These are phyloP conservation scores for Anaeromyces robustus DNA, from an alignment of 192 early-diverging fungal species.

Conservation along the genomic window DNA sequence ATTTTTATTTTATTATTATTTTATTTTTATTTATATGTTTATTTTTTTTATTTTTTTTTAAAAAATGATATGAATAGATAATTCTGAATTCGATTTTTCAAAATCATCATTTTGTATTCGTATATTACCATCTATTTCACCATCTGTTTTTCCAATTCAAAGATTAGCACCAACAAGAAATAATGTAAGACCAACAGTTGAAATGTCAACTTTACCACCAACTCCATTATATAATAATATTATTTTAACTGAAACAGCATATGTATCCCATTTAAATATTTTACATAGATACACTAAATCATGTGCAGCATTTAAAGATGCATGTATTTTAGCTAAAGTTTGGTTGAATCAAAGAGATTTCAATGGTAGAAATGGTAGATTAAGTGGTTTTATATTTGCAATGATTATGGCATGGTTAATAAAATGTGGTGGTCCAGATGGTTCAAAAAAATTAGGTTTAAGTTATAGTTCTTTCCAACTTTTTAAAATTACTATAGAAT, in stretches of 20 bases:
- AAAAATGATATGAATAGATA: background rate
- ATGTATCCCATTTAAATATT: constrained; percentile 58
- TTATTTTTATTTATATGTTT: too few relatives aligned
- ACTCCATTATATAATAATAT: constrained; percentile 86
- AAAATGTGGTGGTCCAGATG: constrained; percentile 31
- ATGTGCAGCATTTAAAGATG: constrained; percentile 65
- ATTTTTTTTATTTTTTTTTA: too few relatives aligned
- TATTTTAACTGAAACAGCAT: constrained; percentile 57
- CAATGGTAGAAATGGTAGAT: constrained; percentile 7
- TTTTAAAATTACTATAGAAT: constrained; percentile 70
- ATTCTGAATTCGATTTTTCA: constrained; percentile 42
- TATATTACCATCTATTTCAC: constrained; percentile 58
- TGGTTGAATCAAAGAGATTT: constrained; percentile 71
- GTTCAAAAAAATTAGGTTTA: constrained; percentile 41
- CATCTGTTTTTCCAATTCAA: constrained; percentile 42
- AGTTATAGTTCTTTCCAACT: constrained; percentile 75
- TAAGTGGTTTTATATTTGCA: constrained; percentile 65
- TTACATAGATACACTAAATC: constrained; percentile 56
- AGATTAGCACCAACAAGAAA: constrained; percentile 67
- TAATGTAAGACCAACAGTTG: constrained; percentile 48
- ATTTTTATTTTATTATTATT: too few relatives aligned
- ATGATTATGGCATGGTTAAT: constrained; percentile 84
- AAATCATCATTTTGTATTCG: constrained; percentile 53
- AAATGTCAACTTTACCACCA: constrained; percentile 16
- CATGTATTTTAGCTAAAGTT: constrained; percentile 59